phyloP scores from a whole-genome alignment of 1,284 basidiomycete genomes.

The Mrakiaceae sp. region DNA sequence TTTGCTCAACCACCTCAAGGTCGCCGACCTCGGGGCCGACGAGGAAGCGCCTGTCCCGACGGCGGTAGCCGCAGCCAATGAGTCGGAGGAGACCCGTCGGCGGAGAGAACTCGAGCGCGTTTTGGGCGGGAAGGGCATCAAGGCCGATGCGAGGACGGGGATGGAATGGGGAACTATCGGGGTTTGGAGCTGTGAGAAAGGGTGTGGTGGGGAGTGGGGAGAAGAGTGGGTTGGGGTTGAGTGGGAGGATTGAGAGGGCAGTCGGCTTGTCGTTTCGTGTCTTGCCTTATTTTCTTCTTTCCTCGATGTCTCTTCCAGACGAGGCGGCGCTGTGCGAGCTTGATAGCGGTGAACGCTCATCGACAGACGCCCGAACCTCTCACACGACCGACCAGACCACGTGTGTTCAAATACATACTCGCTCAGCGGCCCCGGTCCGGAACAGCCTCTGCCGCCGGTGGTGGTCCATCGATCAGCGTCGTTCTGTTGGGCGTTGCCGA shows the following conservation, averaged over 20 bases:
- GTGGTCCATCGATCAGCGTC: no score
- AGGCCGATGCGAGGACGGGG: constrained; percentile 17
- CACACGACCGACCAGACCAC: no score
- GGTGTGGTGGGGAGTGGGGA: constrained; percentile 31
- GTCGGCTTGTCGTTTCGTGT: no score
- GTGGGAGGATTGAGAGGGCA: constrained; percentile 27
- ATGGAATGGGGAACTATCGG: constrained; percentile 38
- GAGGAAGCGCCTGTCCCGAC: constrained; percentile 27
- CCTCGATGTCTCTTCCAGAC: no score
- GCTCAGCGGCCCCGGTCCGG: no score
- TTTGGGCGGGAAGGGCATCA: constrained; percentile 22
- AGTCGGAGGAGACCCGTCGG: constrained; percentile 14
- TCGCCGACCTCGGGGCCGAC: constrained; percentile 25
- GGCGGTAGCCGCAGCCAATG: constrained; percentile 11
- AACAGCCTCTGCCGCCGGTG: no score
- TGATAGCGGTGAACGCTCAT: no score
- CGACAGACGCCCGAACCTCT: no score
- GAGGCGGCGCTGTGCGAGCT: no score
- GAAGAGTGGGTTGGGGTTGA: constrained; percentile 37
- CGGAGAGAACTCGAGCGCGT: constrained; percentile 17
- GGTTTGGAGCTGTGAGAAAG: constrained; percentile 33
- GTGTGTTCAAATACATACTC: no score
- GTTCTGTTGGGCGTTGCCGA: no score
- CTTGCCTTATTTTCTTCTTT: no score
- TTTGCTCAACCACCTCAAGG: constrained; percentile 30